Percentiles rank a stretch among this genome's conserved stretches.
phyloP scores from a whole-genome alignment of 768 basidiomycete genomes.

The Brasilioporus rufonigricans region DNA sequence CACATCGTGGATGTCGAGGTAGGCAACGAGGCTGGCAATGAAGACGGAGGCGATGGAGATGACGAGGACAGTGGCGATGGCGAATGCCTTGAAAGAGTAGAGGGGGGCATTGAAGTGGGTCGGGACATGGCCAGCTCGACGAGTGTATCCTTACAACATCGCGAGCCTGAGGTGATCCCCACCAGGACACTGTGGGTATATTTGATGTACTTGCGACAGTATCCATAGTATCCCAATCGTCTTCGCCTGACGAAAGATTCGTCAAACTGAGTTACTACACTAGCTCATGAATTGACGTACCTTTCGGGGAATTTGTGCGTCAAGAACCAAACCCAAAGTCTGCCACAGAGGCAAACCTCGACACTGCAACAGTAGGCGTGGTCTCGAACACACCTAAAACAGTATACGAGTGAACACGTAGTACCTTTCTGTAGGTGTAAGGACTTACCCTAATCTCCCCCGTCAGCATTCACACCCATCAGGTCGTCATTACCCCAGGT shows the following conservation, averaged over 20 bases:
- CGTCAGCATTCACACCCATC: not conserved
- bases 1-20: constrained; percentile 57
- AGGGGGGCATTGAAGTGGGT: no score
- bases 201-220: no score
- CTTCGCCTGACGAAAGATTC: no score
- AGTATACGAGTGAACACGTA: not conserved
- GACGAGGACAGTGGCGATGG: constrained; percentile 62
- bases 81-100: constrained; percentile 63
- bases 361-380: no score
- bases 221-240: no score
- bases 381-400: no score
- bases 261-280: not conserved
- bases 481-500: not conserved
- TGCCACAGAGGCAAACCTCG: constrained; percentile 22
- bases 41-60: constrained; percentile 42
- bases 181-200: no score
- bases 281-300: constrained; percentile 6
- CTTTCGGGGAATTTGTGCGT: constrained; percentile 6
- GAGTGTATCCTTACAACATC: constrained; percentile 33
- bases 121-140: no score
- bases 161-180: constrained; percentile 17
- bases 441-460: not conserved
- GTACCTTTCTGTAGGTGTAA: not conserved
- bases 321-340: constrained; percentile 27
- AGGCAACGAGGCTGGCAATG: constrained; percentile 48